These are phyloP conservation scores for Panellus pusillus DNA, from an alignment of 768 basidiomycete species.

Conservation along the genomic window DNA sequence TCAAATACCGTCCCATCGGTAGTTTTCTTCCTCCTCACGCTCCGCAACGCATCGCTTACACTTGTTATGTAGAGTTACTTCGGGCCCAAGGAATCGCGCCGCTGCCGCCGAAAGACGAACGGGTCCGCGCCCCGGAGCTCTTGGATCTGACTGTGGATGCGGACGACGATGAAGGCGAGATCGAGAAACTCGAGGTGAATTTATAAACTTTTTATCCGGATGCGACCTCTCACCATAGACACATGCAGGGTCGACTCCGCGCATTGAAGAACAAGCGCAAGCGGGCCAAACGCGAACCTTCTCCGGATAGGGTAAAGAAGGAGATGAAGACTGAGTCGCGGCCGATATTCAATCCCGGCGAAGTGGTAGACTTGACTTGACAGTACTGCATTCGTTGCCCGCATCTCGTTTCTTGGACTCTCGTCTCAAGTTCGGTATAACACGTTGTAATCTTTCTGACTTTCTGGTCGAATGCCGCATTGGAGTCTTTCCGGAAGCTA, in stretches of 20 bases:
- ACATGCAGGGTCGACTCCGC: background rate
- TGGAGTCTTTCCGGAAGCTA: too few relatives aligned
- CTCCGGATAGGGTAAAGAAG: slow-evolving; percentile 3
- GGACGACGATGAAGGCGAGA: slow-evolving; percentile 3
- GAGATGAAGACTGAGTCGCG: slow-evolving; percentile 6
- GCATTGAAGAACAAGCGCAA: slow-evolving; percentile 7
- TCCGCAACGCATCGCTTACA: background rate
- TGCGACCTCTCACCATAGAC: background rate
- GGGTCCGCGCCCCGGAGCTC: background rate
- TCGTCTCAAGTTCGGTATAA: too few relatives aligned
- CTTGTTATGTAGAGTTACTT: background rate
- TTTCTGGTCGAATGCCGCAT: too few relatives aligned
- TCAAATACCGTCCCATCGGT: slow-evolving; percentile 17
- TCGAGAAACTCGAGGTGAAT: slow-evolving; percentile 10
- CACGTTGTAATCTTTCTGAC: too few relatives aligned
- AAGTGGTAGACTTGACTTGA: slow-evolving; percentile 18
- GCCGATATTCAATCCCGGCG: slow-evolving; percentile 1
- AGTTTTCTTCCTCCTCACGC: background rate
- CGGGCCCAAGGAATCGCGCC: slow-evolving; percentile 11
- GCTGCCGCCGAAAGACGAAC: background rate
- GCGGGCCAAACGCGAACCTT: slow-evolving; percentile 2
- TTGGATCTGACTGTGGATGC: slow-evolving; percentile 7
- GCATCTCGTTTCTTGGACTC: too few relatives aligned
- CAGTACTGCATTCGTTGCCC: too few relatives aligned
- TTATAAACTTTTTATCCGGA: background rate